Evolutionary conservation across 2,329 filamentous ascomycete genomes (phyloP), one percentile per base, ranked within the genome.

Genomic region (Cytospora piceicola): DNA sequence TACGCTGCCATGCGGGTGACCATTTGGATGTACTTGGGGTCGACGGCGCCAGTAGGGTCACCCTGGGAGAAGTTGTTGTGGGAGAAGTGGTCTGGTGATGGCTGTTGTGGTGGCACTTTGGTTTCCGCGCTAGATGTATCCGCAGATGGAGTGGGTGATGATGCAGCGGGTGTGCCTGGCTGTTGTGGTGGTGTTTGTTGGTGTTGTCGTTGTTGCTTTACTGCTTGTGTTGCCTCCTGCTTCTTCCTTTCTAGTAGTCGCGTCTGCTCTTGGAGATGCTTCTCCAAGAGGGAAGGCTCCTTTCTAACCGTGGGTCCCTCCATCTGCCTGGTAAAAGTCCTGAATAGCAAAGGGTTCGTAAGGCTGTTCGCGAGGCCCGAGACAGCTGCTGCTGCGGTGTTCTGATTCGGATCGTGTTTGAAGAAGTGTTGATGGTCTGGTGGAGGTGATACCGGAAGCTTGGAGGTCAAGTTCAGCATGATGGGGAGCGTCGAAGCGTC

Each of bases 1-100:
- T 81, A 82, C 61, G 77, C 75, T 15, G 81, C 80, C 61, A 82
- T 82, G 62, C 80, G 78, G 15, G 80, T 79, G 34, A 78, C 79
- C 77, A 81, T 80, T 69, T 79, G 77, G 24, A 81, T 70, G 66
- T 81, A 79, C 66, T 77, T 78, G 4, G 80, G 79, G 64, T 82
- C 80, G 32, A 65, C 36, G 27, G 70, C 51, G 56, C 63, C 55
- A 56, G 56, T 53, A 15, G 55, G 57, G 57, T 65, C 66, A 34
- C 58, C 66, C 49, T 39, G 20, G 64, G 57, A 60, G 34, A 52
- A 30, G 54, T 55, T 24, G 36, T 66, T 12, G 32, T 11, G 14
- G 32, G 60, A 57, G 61, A 51, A 39, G 58, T 55, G 42, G 54
- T 59, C 34, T 42, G 57, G 63, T 14, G 32, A 63, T 24, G 56